phyloP scores from a whole-genome alignment of 441 rosid species.

The Jatropha podagrica region DNA sequence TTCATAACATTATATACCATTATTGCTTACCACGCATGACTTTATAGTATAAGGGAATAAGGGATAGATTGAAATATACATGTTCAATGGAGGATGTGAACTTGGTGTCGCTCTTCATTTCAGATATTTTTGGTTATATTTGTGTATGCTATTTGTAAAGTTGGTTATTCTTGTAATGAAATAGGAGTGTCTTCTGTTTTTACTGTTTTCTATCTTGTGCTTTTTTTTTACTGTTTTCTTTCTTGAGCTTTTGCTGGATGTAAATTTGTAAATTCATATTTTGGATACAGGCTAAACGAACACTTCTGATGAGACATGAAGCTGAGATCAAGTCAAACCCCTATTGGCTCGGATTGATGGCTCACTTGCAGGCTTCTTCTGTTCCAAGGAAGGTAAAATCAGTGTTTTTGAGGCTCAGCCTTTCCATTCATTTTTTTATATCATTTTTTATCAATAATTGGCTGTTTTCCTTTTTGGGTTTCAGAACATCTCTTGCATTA shows the following conservation, averaged over 20 bases:
- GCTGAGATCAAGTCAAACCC: conserved; percentile 99
- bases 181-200: not conserved
- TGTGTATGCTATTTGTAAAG: not conserved
- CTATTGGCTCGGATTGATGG: conserved; percentile 98
- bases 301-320: conserved; percentile 98
- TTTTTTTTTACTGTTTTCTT: not conserved
- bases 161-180: not conserved
- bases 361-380: conserved; percentile 96
- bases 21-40: too few relatives aligned
- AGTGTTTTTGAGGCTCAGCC: conserved; percentile 11
- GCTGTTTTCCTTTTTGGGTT: conserved; percentile 26
- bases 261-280: not conserved
- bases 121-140: not conserved
- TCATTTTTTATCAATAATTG: not conserved
- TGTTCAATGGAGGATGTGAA: conserved; percentile 7
- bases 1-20: too few relatives aligned
- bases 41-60: not conserved
- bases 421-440: not conserved
- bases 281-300: conserved; percentile 82
- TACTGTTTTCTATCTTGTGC: not conserved
- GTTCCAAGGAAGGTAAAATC: conserved; percentile 87
- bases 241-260: not conserved
- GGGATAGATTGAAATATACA: not conserved
- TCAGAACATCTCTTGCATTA: conserved; percentile 91
- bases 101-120: not conserved